These are phyloP conservation scores for Solanum infundibuliforme DNA, from an alignment of 257 asterid genomes.

Conservation along the genomic window DNA sequence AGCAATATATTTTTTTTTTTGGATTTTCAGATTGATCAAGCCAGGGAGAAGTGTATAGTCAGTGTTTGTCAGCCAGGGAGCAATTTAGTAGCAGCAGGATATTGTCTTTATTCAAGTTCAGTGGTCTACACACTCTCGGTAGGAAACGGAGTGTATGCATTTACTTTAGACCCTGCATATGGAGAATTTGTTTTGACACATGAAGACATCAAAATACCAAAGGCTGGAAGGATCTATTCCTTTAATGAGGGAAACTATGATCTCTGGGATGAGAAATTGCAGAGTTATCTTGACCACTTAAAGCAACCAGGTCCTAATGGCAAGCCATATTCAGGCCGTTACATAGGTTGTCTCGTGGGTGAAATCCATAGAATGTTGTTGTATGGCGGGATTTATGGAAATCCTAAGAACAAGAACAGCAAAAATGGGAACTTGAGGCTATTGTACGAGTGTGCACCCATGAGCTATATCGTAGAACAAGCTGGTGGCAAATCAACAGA, in stretches of 20 bases:
- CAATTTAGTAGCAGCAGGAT: conserved; percentile 87
- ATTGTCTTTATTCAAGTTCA: conserved; percentile 95
- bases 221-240: conserved; percentile 66
- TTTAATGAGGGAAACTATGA: conserved; percentile 92
- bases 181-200: conserved; percentile 86
- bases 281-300: conserved; percentile 74
- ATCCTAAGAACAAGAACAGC: conserved; percentile 69
- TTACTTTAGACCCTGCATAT: conserved; percentile 77
- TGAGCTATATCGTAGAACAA: conserved; percentile 73
- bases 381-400: conserved; percentile 88
- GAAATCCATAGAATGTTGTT: conserved; percentile 75
- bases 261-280: conserved; percentile 76
- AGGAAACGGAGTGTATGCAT: conserved; percentile 74
- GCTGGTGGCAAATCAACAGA: conserved; percentile 78
- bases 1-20: not conserved
- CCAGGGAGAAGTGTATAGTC: conserved; percentile 50
- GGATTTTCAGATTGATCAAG: conserved; percentile 44
- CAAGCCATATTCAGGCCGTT: conserved; percentile 83
- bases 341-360: conserved; percentile 88
- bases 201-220: conserved; percentile 65
- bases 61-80: conserved; percentile 87
- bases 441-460: conserved; percentile 91
- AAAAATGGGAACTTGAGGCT: conserved; percentile 87
- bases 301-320: conserved; percentile 90
- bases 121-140: conserved; percentile 60